Evolutionary conservation across 2,329 filamentous ascomycete species (phyloP), one percentile per base, ranked within the genome.

Genomic region (Pseudogymnoascus sp.): DNA sequence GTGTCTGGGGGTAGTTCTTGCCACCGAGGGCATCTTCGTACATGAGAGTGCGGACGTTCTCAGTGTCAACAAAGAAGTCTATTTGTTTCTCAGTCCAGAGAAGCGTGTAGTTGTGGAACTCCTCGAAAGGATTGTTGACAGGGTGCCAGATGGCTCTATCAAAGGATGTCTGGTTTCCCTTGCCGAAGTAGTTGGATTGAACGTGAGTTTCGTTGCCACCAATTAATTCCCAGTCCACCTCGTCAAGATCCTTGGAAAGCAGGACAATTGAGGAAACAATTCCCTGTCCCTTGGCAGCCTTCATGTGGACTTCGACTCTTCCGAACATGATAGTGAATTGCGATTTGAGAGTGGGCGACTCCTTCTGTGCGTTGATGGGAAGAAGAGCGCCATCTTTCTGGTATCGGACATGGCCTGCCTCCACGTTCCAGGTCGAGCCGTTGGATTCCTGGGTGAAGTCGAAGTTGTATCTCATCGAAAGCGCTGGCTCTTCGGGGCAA

Each of bases 291-390:
- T 78, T 76, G 0, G 91, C 86, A 3, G 89, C 88, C 76, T 90
- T 90, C 78, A 95, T 82, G 66, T 83, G 79, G 62, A 93, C 81
- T 74, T 94, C 90, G 61, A 90, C 85, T 63, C 86, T 84, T 60
- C 91, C 91, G 66, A 88, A 93, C 78, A 95, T 91, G 74, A 96
- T 88, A 76, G 91, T 94, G 72, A 91, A 93, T 67, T 85, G 84
- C 54, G 88, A 86, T 65, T 86, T 82, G 64, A 96, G 82, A 1
- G 90, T 95, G 1, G 91, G 89, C 0, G 90, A 88, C 68, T 95
- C 84, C 64, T 86, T 84, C 65, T 84, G 80, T 71, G 86, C 80
- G 61, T 73, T 76, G 74, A 96, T 86, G 59, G 81, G 87, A 75
- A 95, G 92, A 61, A 81, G 76, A 47, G 89, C 88, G 37, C 88